These are phyloP conservation scores for Pulveroboletus sp. DNA, from an alignment of 768 basidiomycete species.

Conservation along the genomic window DNA sequence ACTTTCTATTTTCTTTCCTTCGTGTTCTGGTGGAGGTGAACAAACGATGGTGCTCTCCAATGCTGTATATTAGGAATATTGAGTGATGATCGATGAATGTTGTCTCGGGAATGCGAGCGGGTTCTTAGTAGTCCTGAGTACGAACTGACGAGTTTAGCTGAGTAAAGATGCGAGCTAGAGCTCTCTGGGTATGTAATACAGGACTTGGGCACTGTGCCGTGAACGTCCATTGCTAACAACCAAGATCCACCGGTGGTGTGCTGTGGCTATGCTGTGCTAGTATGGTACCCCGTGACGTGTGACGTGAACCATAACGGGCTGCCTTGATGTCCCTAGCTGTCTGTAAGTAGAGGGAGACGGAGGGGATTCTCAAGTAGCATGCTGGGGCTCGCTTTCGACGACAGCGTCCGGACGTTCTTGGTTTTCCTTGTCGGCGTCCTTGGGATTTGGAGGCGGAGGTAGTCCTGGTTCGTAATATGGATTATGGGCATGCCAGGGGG, in stretches of 20 bases:
- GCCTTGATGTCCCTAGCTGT: too few species aligned
- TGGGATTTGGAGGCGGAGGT: conserved; percentile 45
- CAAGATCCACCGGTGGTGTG: neutral
- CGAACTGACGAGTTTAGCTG: neutral
- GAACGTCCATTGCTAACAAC: neutral
- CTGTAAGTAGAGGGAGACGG: too few species aligned
- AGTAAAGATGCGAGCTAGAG: neutral
- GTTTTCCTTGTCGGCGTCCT: conserved; percentile 11
- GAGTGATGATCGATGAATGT: neutral
- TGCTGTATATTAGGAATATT: neutral
- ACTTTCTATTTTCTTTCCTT: too few species aligned
- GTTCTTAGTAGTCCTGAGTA: neutral
- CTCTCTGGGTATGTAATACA: neutral
- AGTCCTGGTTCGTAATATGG: conserved; percentile 72
- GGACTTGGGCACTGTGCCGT: neutral
- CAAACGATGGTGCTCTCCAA: too few species aligned
- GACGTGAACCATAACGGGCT: too few species aligned
- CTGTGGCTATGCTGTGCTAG: neutral
- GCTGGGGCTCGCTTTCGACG: neutral
- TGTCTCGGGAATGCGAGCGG: neutral
- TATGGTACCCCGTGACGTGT: neutral
- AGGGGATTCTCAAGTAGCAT: neutral
- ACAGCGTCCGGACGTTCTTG: neutral
- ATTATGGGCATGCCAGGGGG: conserved; percentile 53
- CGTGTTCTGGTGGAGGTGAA: too few species aligned